Conservation (phyloP, 805 yeast genomes). For the Candida insectorum region DNA sequence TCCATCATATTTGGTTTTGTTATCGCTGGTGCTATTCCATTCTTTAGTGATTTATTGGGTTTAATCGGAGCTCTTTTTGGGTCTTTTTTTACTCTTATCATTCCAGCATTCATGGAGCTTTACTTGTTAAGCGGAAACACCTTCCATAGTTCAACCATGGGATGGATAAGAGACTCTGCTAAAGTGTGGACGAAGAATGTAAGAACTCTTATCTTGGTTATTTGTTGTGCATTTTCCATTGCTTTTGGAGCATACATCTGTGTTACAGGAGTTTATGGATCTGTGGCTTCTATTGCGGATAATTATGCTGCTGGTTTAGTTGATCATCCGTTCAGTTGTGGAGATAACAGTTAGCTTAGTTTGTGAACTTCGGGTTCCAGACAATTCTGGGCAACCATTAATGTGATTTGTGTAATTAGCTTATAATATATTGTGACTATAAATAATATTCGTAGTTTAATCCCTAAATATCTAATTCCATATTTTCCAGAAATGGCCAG, state of each 20-base stretch:
- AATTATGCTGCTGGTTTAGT: slow-evolving; percentile 8
- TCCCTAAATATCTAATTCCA: slow-evolving; percentile 1
- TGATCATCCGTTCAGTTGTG: slow-evolving; percentile 9
- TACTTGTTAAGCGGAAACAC: slow-evolving; percentile 6
- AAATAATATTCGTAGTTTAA: background rate
- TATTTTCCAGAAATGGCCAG: slow-evolving; percentile 10
- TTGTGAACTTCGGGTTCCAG: background rate
- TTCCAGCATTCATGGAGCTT: slow-evolving; percentile 10
- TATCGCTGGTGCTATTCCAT: slow-evolving; percentile 12
- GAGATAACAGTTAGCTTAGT: slow-evolving; percentile 8
- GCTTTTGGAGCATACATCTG: slow-evolving; percentile 7
- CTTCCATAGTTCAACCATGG: background rate
- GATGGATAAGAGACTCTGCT: slow-evolving; percentile 2
- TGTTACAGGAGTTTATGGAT: slow-evolving; percentile 9
- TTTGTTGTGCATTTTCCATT: slow-evolving; percentile 2
- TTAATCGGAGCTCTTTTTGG: slow-evolving; percentile 12
- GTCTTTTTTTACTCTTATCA: slow-evolving; percentile 6
- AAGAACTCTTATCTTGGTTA: background rate
- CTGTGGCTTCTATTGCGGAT: slow-evolving; percentile 8
- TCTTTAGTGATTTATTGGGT: slow-evolving; percentile 10
- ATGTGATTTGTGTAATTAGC: too few relatives aligned
- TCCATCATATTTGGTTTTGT: slow-evolving; percentile 8
- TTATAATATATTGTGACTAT: background rate
- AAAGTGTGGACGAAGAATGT: background rate
- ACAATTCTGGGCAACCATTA: background rate